Evolutionary conservation across 208 protist genomes (phyloP), one percentile per base, ranked within the genome.

Genomic region (Leishmania lainsoni): DNA sequence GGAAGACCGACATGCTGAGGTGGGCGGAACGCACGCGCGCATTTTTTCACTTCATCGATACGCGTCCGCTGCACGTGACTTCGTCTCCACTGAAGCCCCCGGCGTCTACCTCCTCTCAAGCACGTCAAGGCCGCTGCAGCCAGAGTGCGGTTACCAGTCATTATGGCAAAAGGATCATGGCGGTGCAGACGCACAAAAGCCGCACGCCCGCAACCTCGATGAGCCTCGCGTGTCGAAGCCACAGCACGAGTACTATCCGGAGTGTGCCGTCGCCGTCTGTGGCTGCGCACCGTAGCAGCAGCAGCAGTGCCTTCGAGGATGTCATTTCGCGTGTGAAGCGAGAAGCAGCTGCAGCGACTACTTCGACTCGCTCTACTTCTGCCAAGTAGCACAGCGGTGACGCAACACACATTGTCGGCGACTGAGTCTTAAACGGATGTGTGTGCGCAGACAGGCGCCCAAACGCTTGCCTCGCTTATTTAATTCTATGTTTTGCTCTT

Each of bases 21-120:
- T 95, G 92, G 92, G 86, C 80, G 8, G 83, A 84, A 54, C 81
- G 84, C 76, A 91, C 84, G 48, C 80, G 84, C 51, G 56, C 76
- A 17, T 96, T 96, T 70, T 96, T 96, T 79, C 75, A 87, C 78
- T 82, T 84, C 69, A 95, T 95, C 76, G 92, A 96, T 76, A 51
- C 84, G 32, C 83, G 90, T 9, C 83, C 87, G 6, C 45, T 96
- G 71, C 78, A 79, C n/a, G 48, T 93, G 9, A 85, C 86, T 26
- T 59, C 86, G 59, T 87, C 77, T 1, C 80, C 84, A 9, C 14
- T 54, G 76, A 84, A 86, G 78, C n/a, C 52, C 5, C 17, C 26
- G 52, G 22, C 76, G 3, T 10, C 76, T 5, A 48, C 63, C 14
- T 26, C 48, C 52, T 48, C 56, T 16, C 45, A 39, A 12, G 32